Evolutionary conservation across 108 stramenopile genomes (phyloP), one percentile per base, ranked within the genome.

Genomic region (Skeletonema costatum): DNA sequence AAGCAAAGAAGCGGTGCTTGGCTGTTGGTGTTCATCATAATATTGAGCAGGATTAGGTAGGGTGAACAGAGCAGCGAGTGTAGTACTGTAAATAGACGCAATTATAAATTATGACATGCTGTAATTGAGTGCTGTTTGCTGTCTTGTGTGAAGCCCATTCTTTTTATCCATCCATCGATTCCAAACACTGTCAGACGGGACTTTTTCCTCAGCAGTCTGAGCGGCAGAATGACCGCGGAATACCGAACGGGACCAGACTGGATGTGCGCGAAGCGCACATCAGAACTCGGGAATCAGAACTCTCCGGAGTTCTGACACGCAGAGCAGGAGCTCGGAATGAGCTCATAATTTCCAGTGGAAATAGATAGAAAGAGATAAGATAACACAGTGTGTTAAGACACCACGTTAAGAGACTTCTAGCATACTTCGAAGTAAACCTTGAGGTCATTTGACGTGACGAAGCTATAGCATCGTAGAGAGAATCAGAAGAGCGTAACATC

Each of bases 351-450:
- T 36, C 36, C 46, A 48, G 46, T 4, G 9, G 11, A 48, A 48
- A n/a, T 48, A 48, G 46, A 48, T 48, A 48, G 12, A 48, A n/a
- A n/a, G 11, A 48, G 46, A 48, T 4, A n/a, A 25, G 25, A 25
- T 25, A 48, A 48, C 46, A 48, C 46, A 36, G 8, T 8, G 36
- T 48, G 16, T n/a, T 14, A 48, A 48, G 46, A 36, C 8, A 6
- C 36, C 36, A 42, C 50, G 50, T 51, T 51, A 19, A 14, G 1
- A 51, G 50, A 51, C 50, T 51, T 51, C 50, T 50, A 50, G n/a
- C 50, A 50, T 50, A 50, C 50, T 50, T 50, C 50, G 50, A 50
- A 50, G 50, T 50, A 50, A 46, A 46, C 44, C 44, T 50, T 41
- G 50, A 50, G 50, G 50, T 50, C 50, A 11, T 2, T 41, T 41